Percentiles rank a stretch among this genome's conserved stretches.
Conservation (phyloP, 1,284 basidiomycete genomes). For the Sutorius eximius region DNA sequence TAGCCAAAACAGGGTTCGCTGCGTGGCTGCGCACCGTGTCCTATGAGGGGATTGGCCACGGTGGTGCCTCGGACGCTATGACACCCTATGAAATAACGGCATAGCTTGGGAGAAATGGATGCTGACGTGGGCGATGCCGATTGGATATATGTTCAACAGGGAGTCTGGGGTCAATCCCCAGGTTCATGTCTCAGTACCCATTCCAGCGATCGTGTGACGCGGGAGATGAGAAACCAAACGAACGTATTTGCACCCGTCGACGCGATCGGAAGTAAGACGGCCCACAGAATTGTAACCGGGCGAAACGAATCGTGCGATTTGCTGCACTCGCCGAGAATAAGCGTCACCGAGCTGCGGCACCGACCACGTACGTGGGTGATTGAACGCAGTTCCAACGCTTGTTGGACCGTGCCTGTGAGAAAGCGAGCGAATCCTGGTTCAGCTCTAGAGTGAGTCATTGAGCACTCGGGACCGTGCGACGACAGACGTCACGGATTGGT, state of each 20-base stretch:
- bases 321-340: not conserved
- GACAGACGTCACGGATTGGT: too few species aligned
- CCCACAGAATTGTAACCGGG: not conserved
- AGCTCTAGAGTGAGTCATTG: not conserved
- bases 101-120: not conserved
- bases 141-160: not conserved
- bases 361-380: not conserved
- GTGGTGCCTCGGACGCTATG: slow-evolving; percentile 9
- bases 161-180: slow-evolving; percentile 21
- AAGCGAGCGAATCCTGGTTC: not conserved
- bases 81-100: slow-evolving; percentile 23
- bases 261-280: not conserved
- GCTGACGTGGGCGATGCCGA: not conserved
- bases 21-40: slow-evolving; percentile 2
- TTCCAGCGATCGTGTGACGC: not conserved
- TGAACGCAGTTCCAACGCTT: not conserved
- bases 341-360: not conserved
- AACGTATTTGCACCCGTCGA: too few species aligned
- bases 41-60: not conserved
- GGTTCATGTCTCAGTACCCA: not conserved
- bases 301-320: not conserved
- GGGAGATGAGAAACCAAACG: too few species aligned
- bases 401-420: not conserved
- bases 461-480: not conserved
- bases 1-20: not conserved